Evolutionary conservation across 2,329 filamentous ascomycete genomes (phyloP).

Genomic region (Fusarium sp.): DNA sequence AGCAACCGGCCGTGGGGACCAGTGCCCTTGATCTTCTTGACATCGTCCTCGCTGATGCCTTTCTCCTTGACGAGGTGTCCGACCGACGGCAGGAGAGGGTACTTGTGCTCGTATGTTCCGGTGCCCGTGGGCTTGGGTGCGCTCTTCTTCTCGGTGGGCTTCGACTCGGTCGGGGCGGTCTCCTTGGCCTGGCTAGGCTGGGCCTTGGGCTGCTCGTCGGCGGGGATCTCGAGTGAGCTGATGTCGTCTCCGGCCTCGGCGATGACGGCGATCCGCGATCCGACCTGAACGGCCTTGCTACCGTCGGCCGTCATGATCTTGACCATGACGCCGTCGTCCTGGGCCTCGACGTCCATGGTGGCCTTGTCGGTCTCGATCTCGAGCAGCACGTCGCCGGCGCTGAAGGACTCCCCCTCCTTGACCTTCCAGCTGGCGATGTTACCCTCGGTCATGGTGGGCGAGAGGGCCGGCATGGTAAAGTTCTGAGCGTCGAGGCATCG

Average conservation of each 20-base stretch:
- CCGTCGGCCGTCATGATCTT: slow-evolving; percentile 84
- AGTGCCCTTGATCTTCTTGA: slow-evolving; percentile 85
- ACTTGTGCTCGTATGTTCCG: slow-evolving; percentile 73
- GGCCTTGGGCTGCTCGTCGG: slow-evolving; percentile 74
- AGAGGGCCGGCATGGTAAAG: slow-evolving; percentile 91
- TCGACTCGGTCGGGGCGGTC: slow-evolving; percentile 49
- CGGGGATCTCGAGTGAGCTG: slow-evolving; percentile 77
- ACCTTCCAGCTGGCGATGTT: slow-evolving; percentile 88
- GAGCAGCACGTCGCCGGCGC: slow-evolving; percentile 86
- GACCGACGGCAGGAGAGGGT: slow-evolving; percentile 86
- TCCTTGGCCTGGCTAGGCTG: slow-evolving; percentile 72
- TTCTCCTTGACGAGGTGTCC: slow-evolving; percentile 83
- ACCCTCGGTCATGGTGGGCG: slow-evolving; percentile 93
- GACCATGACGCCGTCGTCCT: slow-evolving; percentile 87
- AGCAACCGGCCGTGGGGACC: slow-evolving; percentile 89
- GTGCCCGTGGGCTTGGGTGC: slow-evolving; percentile 53
- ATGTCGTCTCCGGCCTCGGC: slow-evolving; percentile 87
- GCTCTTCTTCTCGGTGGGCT: slow-evolving; percentile 51
- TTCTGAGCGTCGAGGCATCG: slow-evolving; percentile 80
- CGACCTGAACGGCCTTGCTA: slow-evolving; percentile 81
- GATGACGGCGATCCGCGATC: slow-evolving; percentile 83
- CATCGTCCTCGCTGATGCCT: slow-evolving; percentile 79
- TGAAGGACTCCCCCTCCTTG: slow-evolving; percentile 87
- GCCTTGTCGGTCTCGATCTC: slow-evolving; percentile 97
- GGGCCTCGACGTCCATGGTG: slow-evolving; percentile 93